These are phyloP conservation scores for Amylocystis lapponica DNA, from an alignment of 768 basidiomycete genomes.

Conservation along the genomic window DNA sequence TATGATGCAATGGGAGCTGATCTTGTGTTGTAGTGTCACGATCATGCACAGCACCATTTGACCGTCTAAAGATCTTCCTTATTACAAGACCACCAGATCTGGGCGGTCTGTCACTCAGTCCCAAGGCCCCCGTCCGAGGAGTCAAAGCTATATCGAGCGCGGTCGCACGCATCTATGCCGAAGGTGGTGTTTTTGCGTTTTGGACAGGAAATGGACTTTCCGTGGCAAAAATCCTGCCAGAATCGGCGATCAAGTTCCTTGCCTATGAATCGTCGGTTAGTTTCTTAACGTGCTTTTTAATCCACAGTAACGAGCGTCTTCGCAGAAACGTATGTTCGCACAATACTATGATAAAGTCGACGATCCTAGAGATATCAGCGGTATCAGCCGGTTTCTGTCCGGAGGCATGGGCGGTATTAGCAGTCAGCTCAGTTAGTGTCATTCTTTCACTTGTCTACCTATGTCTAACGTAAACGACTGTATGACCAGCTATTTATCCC, in stretches of 20 bases:
- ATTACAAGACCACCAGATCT: conserved; percentile 84
- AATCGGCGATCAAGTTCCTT: conserved; percentile 98
- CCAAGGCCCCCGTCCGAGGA: conserved; percentile 44
- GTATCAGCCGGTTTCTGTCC: conserved; percentile 86
- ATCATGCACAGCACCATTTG: conserved; percentile 95
- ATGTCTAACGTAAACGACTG: conserved; percentile 28
- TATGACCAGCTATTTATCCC: conserved; percentile 97
- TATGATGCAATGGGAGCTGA: no score
- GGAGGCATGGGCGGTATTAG: conserved; percentile 95
- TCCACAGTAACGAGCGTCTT: background rate
- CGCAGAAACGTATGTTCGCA: conserved; percentile 91
- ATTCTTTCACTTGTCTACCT: conserved; percentile 14
- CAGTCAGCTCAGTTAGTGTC: conserved; percentile 75
- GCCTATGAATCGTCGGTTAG: conserved; percentile 89
- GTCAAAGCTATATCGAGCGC: conserved; percentile 66
- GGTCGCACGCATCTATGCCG: conserved; percentile 74
- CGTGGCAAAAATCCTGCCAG: conserved; percentile 92
- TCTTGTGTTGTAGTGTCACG: conserved; percentile 64
- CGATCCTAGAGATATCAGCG: conserved; percentile 84
- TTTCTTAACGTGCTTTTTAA: conserved; percentile 5
- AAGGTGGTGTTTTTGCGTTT: conserved; percentile 86
- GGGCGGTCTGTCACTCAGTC: conserved; percentile 43
- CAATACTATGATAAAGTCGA: conserved; percentile 87
- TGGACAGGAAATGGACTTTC: conserved; percentile 98
- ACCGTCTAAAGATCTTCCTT: conserved; percentile 92